Evolutionary conservation across 2,329 filamentous ascomycete species (phyloP).

Genomic region (Stachybotrys echinatus): DNA sequence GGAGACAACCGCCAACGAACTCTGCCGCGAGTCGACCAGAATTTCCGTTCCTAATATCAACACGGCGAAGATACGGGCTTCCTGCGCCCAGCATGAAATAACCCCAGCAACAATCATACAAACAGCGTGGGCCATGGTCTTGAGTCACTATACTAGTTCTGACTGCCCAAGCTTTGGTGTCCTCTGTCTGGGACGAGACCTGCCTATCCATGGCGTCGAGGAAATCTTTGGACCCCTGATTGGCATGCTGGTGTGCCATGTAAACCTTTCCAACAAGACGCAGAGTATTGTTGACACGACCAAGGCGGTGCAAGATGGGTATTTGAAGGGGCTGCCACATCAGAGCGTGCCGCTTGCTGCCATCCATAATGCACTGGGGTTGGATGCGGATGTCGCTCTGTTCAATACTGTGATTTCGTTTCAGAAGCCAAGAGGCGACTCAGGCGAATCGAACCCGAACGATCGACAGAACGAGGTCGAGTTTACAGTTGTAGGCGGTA

Average conservation of each 20-base stretch:
- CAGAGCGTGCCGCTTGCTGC: constrained; percentile 44
- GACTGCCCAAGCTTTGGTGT: constrained; percentile 49
- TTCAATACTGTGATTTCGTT: constrained; percentile 28
- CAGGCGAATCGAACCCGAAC: too few relatives aligned
- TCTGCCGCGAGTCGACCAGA: too few relatives aligned
- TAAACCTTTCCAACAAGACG: constrained; percentile 28
- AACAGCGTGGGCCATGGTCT: constrained; percentile 44
- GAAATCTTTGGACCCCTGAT: constrained; percentile 47
- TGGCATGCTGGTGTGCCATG: constrained; percentile 48
- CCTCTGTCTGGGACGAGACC: constrained; percentile 48
- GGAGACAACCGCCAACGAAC: too few relatives aligned
- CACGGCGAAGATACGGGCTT: constrained; percentile 16
- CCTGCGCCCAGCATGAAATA: constrained; percentile 32
- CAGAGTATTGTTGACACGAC: too few relatives aligned
- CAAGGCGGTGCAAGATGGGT: too few relatives aligned
- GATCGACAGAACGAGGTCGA: too few relatives aligned
- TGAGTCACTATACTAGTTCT: constrained; percentile 40
- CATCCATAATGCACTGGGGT: constrained; percentile 30
- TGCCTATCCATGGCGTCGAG: constrained; percentile 40
- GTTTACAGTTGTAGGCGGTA: too few relatives aligned
- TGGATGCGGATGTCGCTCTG: constrained; percentile 10
- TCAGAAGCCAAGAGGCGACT: too few relatives aligned
- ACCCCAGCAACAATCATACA: constrained; percentile 47
- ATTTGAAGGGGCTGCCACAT: constrained; percentile 38
- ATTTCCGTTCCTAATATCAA: constrained; percentile 5